Base-by-base conservation (phyloP, 1,284 basidiomycete species). In the Lentinula novae-zelandiae region DNA sequence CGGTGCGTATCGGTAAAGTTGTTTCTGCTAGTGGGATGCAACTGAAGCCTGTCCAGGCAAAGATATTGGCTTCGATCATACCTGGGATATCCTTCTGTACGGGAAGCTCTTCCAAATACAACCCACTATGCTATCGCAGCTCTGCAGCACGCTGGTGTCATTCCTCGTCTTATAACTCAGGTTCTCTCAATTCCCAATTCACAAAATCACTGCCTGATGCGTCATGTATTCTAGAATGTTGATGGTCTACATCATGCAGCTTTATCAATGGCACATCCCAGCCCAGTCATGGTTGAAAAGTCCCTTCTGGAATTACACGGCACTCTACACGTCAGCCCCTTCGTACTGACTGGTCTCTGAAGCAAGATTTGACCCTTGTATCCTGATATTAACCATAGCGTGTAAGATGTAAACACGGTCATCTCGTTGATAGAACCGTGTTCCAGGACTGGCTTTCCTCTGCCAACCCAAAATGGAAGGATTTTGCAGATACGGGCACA, bases 41-140 rank as follows among this genome's bases (percentile, higher is more conserved):
- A 4, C 27, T 33, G 59, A 22, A 46, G 44, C 7, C n/a, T 56
- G 13, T n/a, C 60, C 20, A 89, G 90, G 64, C 87, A 90, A 71
- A 79, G 90, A 69, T 92, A 94, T 71, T 90, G 93, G 93, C 82
- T 94, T n/a, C 82, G 92, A 51, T 92, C 93, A 6, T 95, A 89
- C 69, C 76, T 93, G 22, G 91, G 91, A 3, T 96, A 93, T 70
- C 88, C 89, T 33, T 86, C 89, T 12, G 89, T 96, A 34, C 82
- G 89, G 38, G 84, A 89, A 63, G 83, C 94, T 0, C 79, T 82
- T 53, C 92, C 94, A 1, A 97, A 96, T 66, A 87, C 92, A 4
- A 94, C 90, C 0, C 95, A 98, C 71, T 92, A 86, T 68, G 89
- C 91, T 15, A 76, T 97, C 31, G 89, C 92, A 1, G 91, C 93